Evolutionary conservation across 305 asterid genomes (phyloP).

Genomic region (Rubia balearica): DNA sequence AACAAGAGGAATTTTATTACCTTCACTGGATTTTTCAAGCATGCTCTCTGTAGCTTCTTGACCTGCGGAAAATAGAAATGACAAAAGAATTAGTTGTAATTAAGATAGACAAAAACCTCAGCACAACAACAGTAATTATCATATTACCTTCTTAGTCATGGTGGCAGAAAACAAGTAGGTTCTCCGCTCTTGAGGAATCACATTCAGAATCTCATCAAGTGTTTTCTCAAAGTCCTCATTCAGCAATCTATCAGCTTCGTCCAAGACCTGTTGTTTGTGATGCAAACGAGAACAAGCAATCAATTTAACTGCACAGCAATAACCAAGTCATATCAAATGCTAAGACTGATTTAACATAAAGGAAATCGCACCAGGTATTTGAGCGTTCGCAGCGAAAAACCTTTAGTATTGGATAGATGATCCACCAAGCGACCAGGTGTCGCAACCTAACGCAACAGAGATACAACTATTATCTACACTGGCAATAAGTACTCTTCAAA

Average conservation of each 20-base stretch:
- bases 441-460: conserved; percentile 53
- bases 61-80: conserved; percentile 42
- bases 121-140: not conserved
- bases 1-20: conserved; percentile 23
- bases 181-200: conserved; percentile 70
- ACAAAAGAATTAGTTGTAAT: not conserved
- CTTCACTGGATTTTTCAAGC: conserved; percentile 86
- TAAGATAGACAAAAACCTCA: not conserved
- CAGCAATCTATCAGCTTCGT: conserved; percentile 89
- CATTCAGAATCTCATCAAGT: conserved; percentile 61
- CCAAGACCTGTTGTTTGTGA: conserved; percentile 53
- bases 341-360: not conserved
- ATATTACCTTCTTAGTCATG: conserved; percentile 81
- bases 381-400: conserved; percentile 68
- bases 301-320: not conserved
- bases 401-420: conserved; percentile 88
- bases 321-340: not conserved
- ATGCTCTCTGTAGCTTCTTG: conserved; percentile 82
- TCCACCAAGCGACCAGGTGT: conserved; percentile 94
- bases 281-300: conserved; percentile 1
- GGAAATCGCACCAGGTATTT: conserved; percentile 60
- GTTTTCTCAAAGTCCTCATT: conserved; percentile 90
- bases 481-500: not conserved
- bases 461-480: not conserved
- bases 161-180: conserved; percentile 92